Percentiles rank a stretch among this genome's conserved stretches.
Evolutionary conservation across 225 moss, liverwort and hornwort genomes (phyloP).

Genomic region (Sphagnum contortum): DNA sequence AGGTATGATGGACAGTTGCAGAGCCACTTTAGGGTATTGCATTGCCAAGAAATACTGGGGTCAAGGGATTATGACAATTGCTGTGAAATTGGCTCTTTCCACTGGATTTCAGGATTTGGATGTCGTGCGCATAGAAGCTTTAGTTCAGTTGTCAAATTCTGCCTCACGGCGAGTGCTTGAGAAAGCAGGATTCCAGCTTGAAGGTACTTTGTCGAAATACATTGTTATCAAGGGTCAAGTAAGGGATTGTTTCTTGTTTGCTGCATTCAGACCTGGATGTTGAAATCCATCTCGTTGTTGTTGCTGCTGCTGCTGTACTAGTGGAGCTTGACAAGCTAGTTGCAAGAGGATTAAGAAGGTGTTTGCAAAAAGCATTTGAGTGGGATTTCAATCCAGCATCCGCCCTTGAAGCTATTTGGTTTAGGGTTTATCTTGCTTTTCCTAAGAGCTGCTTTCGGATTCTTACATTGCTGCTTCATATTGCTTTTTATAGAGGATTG

Average conservation of each 20-base stretch:
- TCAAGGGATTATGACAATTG: slow-evolving; percentile 13
- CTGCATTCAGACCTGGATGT: slow-evolving; percentile 6
- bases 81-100: slow-evolving; percentile 7
- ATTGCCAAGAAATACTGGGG: slow-evolving; percentile 14
- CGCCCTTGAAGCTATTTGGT: too few relatives aligned
- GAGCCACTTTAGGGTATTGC: slow-evolving; percentile 12
- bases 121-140: slow-evolving; percentile 10
- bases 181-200: slow-evolving; percentile 17
- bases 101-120: slow-evolving; percentile 13
- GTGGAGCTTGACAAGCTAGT: too few relatives aligned
- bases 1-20: slow-evolving; percentile 2
- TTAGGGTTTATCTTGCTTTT: too few relatives aligned
- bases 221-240: slow-evolving; percentile 12
- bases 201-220: slow-evolving; percentile 10
- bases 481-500: too few relatives aligned
- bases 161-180: slow-evolving; percentile 20
- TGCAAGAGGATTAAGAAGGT: too few relatives aligned
- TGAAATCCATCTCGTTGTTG: too few relatives aligned
- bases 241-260: slow-evolving; percentile 16
- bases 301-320: too few relatives aligned
- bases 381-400: too few relatives aligned
- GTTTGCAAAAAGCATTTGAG: too few relatives aligned
- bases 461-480: too few relatives aligned
- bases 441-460: too few relatives aligned
- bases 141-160: slow-evolving; percentile 9